Base-by-base conservation (phyloP, 2,329 filamentous ascomycete genomes). In the Trichoderma semiorbis region DNA sequence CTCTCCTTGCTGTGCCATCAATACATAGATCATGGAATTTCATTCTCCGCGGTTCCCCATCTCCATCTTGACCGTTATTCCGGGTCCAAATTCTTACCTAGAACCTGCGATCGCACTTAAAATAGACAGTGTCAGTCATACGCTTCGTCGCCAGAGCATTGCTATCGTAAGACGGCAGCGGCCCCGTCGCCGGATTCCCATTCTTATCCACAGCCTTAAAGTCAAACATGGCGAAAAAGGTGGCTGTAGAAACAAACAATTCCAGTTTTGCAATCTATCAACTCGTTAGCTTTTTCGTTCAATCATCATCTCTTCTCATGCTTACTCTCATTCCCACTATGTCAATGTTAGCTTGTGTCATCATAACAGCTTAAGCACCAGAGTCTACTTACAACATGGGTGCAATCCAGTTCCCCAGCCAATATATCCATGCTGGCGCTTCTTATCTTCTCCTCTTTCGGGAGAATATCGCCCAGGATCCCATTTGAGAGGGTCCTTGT, bases 201-300 rank as follows among this genome's bases (percentile, higher is more conserved):
- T 79, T 69, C 57, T 77, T 76, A 55, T 88, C 82, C n/a, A 77
- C 75, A 3, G 86, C 78, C 11, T 79, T 75, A 70, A 84, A 85
- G 70, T 87, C 83, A 69, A 87, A 88, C 55, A 81, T 81, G 3
- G 85, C 83, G 18, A 86, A 69, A 70, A 87, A 87, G 61, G 84
- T 82, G 1, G 84, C 85, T 0, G 81, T 82, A 34, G 87, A 84
- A 72, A 88, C 77, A 65, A 82, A 84, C 70, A 84, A 83, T 75
- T 88, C 86, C 1, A 89, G 78, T 74, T 88, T 88, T 1, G 87
- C 86, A 76, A 88, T 87, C 75, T 81, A 72, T 14, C 7, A 16
- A 16, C 11, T 6, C 61, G 75, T 67, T 30, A 75, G 76, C 62
- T 74, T 60, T 24, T 75, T 47, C 3, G 62, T 58, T 70, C 6